These are phyloP conservation scores for Exophiala sp. DNA, from an alignment of 2,329 filamentous ascomycete species.

Conservation along the genomic window DNA sequence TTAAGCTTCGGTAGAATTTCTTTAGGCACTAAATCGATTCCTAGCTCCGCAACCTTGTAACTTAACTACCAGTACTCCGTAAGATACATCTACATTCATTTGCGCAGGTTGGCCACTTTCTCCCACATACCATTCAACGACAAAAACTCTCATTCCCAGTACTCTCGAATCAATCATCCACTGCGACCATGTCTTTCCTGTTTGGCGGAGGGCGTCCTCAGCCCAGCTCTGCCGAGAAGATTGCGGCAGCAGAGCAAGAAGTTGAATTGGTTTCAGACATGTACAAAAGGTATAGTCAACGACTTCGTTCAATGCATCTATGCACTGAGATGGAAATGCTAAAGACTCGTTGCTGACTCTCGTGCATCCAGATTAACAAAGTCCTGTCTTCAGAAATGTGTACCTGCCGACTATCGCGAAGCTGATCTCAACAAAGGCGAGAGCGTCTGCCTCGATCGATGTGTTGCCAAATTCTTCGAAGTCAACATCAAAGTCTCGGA, in stretches of 20 bases:
- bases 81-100: no score
- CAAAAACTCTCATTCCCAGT: no score
- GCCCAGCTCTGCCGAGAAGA: slow-evolving; percentile 93
- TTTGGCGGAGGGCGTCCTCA: slow-evolving; percentile 70
- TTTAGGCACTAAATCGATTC: no score
- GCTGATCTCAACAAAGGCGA: slow-evolving; percentile 98
- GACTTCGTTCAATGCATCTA: neutral
- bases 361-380: slow-evolving; percentile 65
- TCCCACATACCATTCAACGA: no score
- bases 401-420: slow-evolving; percentile 90
- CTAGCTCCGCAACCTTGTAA: no score
- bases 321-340: neutral
- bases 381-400: slow-evolving; percentile 90
- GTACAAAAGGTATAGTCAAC: slow-evolving; percentile 77
- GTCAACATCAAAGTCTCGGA: slow-evolving; percentile 97
- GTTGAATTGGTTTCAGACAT: slow-evolving; percentile 94
- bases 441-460: slow-evolving; percentile 95
- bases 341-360: neutral
- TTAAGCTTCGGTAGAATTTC: slow-evolving; percentile 31
- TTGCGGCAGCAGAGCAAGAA: slow-evolving; percentile 92
- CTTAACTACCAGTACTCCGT: no score
- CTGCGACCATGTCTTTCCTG: slow-evolving; percentile 66
- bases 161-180: neutral
- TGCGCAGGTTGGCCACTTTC: no score
- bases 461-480: slow-evolving; percentile 97